Evolutionary conservation across 2,329 filamentous ascomycete genomes (phyloP).

Genomic region (Saccharata proteae): DNA sequence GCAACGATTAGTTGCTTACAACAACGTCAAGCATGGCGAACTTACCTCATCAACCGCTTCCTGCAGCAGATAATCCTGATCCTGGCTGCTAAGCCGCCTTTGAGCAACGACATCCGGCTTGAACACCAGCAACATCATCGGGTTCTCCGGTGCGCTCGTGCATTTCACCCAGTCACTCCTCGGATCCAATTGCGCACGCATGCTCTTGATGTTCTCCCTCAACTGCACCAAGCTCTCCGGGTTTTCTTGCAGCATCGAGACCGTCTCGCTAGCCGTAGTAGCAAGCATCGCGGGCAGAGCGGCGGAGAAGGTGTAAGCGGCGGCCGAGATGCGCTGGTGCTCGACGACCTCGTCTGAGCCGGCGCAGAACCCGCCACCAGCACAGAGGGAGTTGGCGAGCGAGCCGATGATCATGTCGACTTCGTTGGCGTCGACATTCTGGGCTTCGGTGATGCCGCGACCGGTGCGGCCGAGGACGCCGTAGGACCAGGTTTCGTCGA

Average conservation of each 20-base stretch:
- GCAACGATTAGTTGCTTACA: slow-evolving; percentile 10
- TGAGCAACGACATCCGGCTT: slow-evolving; percentile 71
- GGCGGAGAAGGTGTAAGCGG: slow-evolving; percentile 90
- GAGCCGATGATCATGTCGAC: slow-evolving; percentile 97
- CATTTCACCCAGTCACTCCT: slow-evolving; percentile 86
- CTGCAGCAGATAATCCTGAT: slow-evolving; percentile 75
- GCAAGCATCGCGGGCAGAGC: slow-evolving; percentile 87
- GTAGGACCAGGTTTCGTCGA: slow-evolving; percentile 97
- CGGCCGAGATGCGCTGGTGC: slow-evolving; percentile 87
- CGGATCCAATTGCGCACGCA: slow-evolving; percentile 80
- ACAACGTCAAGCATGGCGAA: slow-evolving; percentile 7
- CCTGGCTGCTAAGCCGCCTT: slow-evolving; percentile 54
- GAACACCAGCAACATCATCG: slow-evolving; percentile 69
- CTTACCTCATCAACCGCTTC: slow-evolving; percentile 94
- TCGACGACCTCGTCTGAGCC: slow-evolving; percentile 84
- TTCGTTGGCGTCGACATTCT: slow-evolving; percentile 86
- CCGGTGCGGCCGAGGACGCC: slow-evolving; percentile 87
- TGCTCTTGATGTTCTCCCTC: slow-evolving; percentile 73
- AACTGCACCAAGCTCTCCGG: slow-evolving; percentile 69
- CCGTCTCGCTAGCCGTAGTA: slow-evolving; percentile 88
- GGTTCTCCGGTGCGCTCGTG: slow-evolving; percentile 73
- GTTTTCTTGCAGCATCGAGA: slow-evolving; percentile 73
- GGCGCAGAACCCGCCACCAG: slow-evolving; percentile 91
- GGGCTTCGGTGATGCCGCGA: slow-evolving; percentile 84
- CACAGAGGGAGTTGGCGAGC: slow-evolving; percentile 77